Percentiles rank a stretch among this genome's conserved stretches.
These are phyloP conservation scores for Boletus reticulatus DNA, from an alignment of 768 basidiomycete species.

Conservation along the genomic window DNA sequence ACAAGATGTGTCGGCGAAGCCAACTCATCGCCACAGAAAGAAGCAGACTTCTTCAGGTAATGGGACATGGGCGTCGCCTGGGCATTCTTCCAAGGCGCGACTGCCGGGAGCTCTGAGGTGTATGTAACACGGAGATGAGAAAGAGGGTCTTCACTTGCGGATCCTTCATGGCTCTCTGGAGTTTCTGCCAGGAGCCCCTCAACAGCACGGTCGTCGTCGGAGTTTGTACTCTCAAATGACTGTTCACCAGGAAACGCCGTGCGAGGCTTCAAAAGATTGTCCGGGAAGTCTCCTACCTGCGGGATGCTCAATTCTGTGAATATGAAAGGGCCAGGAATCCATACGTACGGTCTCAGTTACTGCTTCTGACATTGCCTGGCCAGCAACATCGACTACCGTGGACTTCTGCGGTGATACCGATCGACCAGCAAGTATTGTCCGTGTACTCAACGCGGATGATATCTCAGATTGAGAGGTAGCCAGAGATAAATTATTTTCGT, in stretches of 20 bases:
- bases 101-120: slow-evolving; percentile 31
- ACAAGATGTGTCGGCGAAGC: slow-evolving; percentile 49
- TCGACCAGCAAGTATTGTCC: slow-evolving; percentile 31
- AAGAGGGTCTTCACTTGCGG: slow-evolving; percentile 30
- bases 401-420: slow-evolving; percentile 34
- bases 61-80: slow-evolving; percentile 35
- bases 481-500: slow-evolving; percentile 31
- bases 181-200: slow-evolving; percentile 35
- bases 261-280: slow-evolving; percentile 25
- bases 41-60: slow-evolving; percentile 39
- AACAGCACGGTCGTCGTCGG: slow-evolving; percentile 35
- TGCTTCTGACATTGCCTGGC: slow-evolving; percentile 25
- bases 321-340: slow-evolving; percentile 29
- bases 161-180: slow-evolving; percentile 27
- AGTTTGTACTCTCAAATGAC: slow-evolving; percentile 34
- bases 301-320: slow-evolving; percentile 23
- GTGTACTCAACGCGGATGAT: slow-evolving; percentile 28
- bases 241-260: slow-evolving; percentile 29
- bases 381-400: slow-evolving; percentile 17
- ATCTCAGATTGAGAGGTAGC: slow-evolving; percentile 27
- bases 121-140: slow-evolving; percentile 39
- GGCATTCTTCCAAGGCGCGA: slow-evolving; percentile 35
- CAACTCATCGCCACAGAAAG: slow-evolving; percentile 37
- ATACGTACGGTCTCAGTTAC: slow-evolving; percentile 31
- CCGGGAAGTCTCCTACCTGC: slow-evolving; percentile 31